Evolutionary conservation across 2,329 filamentous ascomycete species (phyloP).

Genomic region (Orbilia ellipsospora): DNA sequence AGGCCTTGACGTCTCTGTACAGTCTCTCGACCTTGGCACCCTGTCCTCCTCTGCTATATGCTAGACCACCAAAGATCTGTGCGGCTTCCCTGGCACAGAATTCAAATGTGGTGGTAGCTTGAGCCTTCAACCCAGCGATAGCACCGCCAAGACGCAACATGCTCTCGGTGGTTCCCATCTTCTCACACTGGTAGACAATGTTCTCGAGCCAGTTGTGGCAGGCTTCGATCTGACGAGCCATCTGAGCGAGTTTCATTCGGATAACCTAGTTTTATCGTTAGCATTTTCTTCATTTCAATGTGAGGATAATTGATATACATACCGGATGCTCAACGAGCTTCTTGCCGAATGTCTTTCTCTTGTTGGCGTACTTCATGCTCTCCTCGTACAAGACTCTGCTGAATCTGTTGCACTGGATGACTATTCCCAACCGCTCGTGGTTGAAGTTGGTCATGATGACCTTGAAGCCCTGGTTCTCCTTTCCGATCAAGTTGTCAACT

Average conservation of each 20-base stretch:
- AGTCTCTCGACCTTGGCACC: constrained; percentile 94
- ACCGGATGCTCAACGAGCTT: constrained; percentile 89
- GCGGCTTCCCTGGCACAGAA: constrained; percentile 96
- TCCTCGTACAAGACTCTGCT: constrained; percentile 97
- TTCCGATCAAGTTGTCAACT: constrained; percentile 97
- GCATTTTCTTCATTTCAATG: neutral
- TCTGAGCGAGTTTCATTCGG: constrained; percentile 95
- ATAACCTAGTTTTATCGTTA: constrained; percentile 72
- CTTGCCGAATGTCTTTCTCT: constrained; percentile 96
- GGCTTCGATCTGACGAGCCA: constrained; percentile 97
- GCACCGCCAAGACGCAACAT: constrained; percentile 95
- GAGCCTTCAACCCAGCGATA: constrained; percentile 93
- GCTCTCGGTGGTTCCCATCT: constrained; percentile 93
- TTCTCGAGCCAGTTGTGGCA: constrained; percentile 98
- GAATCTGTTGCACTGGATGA: constrained; percentile 97
- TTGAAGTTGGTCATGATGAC: constrained; percentile 99
- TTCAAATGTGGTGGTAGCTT: constrained; percentile 93
- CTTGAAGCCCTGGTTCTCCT: constrained; percentile 94
- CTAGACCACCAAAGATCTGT: constrained; percentile 96
- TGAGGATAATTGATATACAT: constrained; percentile 5
- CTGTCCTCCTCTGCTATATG: constrained; percentile 91
- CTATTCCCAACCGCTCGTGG: constrained; percentile 98
- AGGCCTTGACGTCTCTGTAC: constrained; percentile 94
- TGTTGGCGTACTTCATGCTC: constrained; percentile 94
- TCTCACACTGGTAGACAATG: constrained; percentile 89